Base-by-base conservation (phyloP, 352 stramenopile genomes). In the Heterotrichella gracilis region DNA sequence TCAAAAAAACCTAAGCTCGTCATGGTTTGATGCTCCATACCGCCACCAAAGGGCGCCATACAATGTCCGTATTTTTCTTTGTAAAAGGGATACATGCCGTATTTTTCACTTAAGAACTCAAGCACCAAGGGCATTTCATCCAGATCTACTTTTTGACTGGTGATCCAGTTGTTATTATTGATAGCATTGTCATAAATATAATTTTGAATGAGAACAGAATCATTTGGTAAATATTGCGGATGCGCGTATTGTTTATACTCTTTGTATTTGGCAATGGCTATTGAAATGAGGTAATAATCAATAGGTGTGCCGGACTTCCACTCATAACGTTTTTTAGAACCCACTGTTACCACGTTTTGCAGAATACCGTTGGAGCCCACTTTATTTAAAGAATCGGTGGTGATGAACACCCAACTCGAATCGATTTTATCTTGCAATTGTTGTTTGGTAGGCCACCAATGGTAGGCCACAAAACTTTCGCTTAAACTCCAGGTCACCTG, bases 171-270 rank as follows among this genome's bases (percentile, higher is more conserved):
- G n/a, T 9, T 9, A 53, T 53, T 9, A 53, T 53, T 53, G 32
- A 53, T 53, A n/a, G 32, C 32, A 53, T n/a, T 53, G 32, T 9
- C 32, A n/a, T 17, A 53, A n/a, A 53, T 53, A 53, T 53, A 53
- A 53, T 53, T 53, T n/a, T 53, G 32, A n/a, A 53, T 53, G 32
- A 53, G 32, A n/a, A 53, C n/a, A n/a, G 32, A 53, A n/a, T 53
- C 32, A 53, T 53, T 53, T 9, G 32, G 9, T 17, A 53, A n/a
- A n/a, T 53, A 53, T n/a, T 17, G n/a, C 9, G 32, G 32, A 17
- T 53, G 9, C 9, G 32, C 32, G n/a, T 53, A 53, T 9, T 17
- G 32, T 53, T 53, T 53, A 53, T 53, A 53, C 32, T 53, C 32
- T 53, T 53, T 53, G 32, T 53, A 53, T n/a, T n/a, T 53, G 9